Conservation (phyloP, 202 grass and related monocot species). For the Carex sylvatica region DNA sequence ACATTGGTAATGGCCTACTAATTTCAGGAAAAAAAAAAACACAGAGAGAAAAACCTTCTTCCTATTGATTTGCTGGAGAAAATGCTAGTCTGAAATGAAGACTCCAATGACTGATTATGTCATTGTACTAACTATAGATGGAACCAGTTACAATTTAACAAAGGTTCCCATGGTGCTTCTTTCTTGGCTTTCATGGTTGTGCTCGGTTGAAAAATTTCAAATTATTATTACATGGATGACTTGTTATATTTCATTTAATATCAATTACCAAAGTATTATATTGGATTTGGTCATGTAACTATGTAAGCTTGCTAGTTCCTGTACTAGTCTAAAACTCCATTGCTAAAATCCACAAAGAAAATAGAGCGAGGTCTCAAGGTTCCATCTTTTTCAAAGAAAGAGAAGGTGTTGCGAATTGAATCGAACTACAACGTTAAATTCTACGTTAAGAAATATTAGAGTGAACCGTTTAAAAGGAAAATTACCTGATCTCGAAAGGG, state of each 20-base stretch:
- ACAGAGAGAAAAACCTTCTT: not conserved
- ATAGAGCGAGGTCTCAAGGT: not conserved
- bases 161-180: not conserved
- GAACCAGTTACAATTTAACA: not conserved
- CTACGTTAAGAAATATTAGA: not conserved
- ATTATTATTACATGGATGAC: not conserved
- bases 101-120: not conserved
- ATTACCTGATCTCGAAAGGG: constrained; percentile 57
- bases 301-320: not conserved
- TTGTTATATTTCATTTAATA: not conserved
- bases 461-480: not conserved
- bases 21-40: not conserved
- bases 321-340: not conserved
- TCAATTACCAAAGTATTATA: not conserved
- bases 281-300: not conserved
- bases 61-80: not conserved
- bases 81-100: not conserved
- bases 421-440: not conserved
- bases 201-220: not conserved
- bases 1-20: not conserved
- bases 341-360: not conserved
- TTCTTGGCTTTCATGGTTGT: not conserved
- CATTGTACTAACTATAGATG: not conserved
- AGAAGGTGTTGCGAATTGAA: not conserved
- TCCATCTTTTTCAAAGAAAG: not conserved